Percentiles rank a stretch among this genome's conserved stretches.
phyloP scores from a whole-genome alignment of 352 stramenopile species.

The Aphanomyces invadans region DNA sequence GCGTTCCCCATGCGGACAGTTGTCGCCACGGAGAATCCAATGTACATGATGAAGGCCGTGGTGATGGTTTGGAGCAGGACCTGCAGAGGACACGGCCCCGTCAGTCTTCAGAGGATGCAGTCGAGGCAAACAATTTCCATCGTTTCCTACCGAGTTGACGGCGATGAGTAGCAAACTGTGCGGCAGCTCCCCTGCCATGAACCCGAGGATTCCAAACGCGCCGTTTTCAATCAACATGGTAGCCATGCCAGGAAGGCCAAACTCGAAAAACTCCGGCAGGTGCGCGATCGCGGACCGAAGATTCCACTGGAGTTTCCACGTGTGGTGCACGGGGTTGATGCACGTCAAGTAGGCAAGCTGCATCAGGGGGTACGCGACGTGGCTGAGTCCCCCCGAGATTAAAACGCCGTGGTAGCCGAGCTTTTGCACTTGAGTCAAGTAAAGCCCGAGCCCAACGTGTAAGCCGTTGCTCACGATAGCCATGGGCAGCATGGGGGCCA shows the following conservation, averaged over 20 bases:
- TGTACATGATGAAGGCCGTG: constrained; percentile 50
- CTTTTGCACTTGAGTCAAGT: constrained; percentile 68
- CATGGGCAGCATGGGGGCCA: constrained; percentile 48
- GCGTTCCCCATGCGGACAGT: constrained; percentile 61
- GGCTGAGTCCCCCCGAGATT: constrained; percentile 46
- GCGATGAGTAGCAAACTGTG: constrained; percentile 44
- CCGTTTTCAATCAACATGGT: constrained; percentile 64
- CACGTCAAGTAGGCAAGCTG: constrained; percentile 33
- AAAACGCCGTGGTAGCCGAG: constrained; percentile 54
- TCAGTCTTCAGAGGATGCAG: too few relatives aligned
- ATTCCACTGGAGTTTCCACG: constrained; percentile 37
- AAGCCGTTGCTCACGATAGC: constrained; percentile 50
- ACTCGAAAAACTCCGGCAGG: constrained; percentile 37
- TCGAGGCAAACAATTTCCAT: too few relatives aligned
- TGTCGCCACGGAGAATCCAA: constrained; percentile 39
- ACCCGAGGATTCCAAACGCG: constrained; percentile 49
- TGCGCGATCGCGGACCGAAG: constrained; percentile 31
- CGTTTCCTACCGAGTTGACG: constrained; percentile 41
- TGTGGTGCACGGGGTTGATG: constrained; percentile 44
- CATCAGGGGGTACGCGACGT: constrained; percentile 50
- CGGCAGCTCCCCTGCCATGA: constrained; percentile 47
- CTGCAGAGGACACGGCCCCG: too few relatives aligned
- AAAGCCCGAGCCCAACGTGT: constrained; percentile 58
- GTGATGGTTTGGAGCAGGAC: constrained; percentile 51
- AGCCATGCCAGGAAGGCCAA: constrained; percentile 45